Base-by-base conservation (phyloP, 331 rosid genomes). In the Pyracantha coccinea region DNA sequence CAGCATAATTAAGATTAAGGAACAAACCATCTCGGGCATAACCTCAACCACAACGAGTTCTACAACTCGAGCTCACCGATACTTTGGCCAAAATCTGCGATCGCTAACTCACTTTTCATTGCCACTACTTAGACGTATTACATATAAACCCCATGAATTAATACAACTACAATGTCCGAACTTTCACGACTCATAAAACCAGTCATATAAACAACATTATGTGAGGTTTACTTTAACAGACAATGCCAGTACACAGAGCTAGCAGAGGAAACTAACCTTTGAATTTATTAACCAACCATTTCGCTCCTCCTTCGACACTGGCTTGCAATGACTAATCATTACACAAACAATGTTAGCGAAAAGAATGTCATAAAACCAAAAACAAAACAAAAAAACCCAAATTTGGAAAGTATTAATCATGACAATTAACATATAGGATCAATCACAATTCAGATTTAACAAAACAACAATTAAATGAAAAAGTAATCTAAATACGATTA, bases 201-300 rank as follows among this genome's bases (percentile, higher is more conserved):
- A 71, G 69, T 53, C 63, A 73, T 17, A 52, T 32, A 60, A 29
- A 75, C 35, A 52, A 38, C 72, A 59, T 10, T 29, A 44, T 59
- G 47, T 47, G 58, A 31, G 77, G 62, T 25, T 29, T 11, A 33
- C 52, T 16, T 54, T 7, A 32, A 74, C 58, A 64, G 5, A 25
- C 53, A 55, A 58, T 15, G 15, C 14, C 27, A 72, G 2, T 21
- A 21, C 28, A 62, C 9, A 64, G 7, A 66, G 5, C 31, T 44
- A 38, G 47, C 52, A 47, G 69, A 19, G 21, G 52, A 82, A 66
- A 81, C 91, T 76, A 68, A 94, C 99, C 99, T 92, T 92, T 90
- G 54, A 94, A 35, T 76, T 94, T 92, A 89, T 87, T 92, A 77
- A 94, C 96, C 80, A 94, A 62, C 99, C 99, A 94, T 79, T 82